Conservation (phyloP, 208 protist species). For the Acanthamoeba sp. region DNA sequence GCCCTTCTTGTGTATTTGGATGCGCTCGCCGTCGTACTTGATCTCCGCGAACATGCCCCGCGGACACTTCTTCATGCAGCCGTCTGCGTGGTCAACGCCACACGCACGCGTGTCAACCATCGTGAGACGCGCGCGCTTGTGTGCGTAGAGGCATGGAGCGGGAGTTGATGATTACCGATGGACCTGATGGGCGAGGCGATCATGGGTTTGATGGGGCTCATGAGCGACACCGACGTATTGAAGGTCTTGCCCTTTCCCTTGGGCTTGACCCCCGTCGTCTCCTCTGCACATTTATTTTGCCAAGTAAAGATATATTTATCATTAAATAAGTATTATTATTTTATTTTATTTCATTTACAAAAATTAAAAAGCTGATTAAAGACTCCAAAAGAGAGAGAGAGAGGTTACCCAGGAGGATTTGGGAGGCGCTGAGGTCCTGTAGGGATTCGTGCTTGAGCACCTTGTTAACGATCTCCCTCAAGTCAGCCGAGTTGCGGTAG, state of each 20-base stretch:
- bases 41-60: conserved; percentile 92
- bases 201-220: conserved; percentile 85
- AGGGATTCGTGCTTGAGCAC: conserved; percentile 20
- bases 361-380: too few relatives aligned
- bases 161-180: neutral
- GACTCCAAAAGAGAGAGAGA: conserved; percentile 28
- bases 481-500: conserved; percentile 32
- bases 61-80: conserved; percentile 88
- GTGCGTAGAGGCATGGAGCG: too few relatives aligned
- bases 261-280: neutral
- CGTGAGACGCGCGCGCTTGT: too few relatives aligned
- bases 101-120: neutral
- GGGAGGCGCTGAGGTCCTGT: neutral
- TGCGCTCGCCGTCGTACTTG: conserved; percentile 94
- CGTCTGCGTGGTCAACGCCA: neutral
- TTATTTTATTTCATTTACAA: neutral
- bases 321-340: too few relatives aligned
- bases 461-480: conserved; percentile 25
- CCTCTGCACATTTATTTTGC: neutral
- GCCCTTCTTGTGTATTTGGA: conserved; percentile 92
- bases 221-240: conserved; percentile 67
- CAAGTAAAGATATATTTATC: too few relatives aligned
- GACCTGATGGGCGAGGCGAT: conserved; percentile 50
- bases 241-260: conserved; percentile 16
- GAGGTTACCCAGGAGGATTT: conserved; percentile 65